Base-by-base conservation (phyloP, 441 rosid species). In the Populus hybrid region DNA sequence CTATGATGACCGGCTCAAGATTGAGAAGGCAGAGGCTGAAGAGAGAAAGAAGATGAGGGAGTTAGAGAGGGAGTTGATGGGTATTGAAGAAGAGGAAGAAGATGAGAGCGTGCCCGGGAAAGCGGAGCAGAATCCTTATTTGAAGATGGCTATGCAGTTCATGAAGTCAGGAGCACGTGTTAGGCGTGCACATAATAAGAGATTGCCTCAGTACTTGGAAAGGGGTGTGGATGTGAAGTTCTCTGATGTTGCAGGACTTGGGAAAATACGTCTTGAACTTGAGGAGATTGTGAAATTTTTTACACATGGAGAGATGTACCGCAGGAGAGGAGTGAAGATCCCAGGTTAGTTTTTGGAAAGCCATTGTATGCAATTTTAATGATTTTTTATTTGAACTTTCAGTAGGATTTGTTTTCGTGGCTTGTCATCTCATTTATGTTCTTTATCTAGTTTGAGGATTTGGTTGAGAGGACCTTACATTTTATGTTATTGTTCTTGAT, bases 271-370 rank as follows among this genome's bases (percentile, higher is more conserved):
- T n/a, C 94, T 93, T 70, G 99, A 95, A 82, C 98, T 95, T 18
- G 98, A 95, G 87, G 99, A 95, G 81, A 91, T 95, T 63, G 97
- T 95, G 71, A 95, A 95, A 86, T 95, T 95, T 84, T 95, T 95
- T 83, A 95, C 99, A 9, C 99, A 95, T 71, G 97, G 97, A 67
- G 99, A 95, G 85, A 92, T 95, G 92, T 95, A 93, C 69, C 83
- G 97, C 26, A 87, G 97, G 80, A 92, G 99, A 88, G 98, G 99
- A 61, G 95, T 93, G 61, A 91, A 81, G 85, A 95, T 95, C 82
- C 97, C 98, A 84, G 99, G 99, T 93, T 61, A 68, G 85, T 71
- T 82, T 71, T 79, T 79, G 72, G 64, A 71, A 79, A 79, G n/a
- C 73, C 70, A 38, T 67, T 38, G 57, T 67, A 42, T 46, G 35